Evolutionary conservation across 2,329 filamentous ascomycete genomes (phyloP).

Genomic region (Didymosphaeria variabile): DNA sequence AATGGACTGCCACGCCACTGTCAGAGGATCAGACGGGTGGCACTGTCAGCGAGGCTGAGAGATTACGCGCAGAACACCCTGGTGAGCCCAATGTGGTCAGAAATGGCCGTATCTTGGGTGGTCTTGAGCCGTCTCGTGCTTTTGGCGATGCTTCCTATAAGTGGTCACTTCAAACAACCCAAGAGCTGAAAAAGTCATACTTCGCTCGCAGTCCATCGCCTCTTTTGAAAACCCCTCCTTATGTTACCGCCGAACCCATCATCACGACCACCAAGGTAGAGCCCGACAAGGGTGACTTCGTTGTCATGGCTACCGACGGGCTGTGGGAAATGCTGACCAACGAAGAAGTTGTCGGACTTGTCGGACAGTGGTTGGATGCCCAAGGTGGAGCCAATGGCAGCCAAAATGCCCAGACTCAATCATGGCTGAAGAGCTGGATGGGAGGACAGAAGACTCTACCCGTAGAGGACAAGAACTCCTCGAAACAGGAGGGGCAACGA

Average conservation of each 20-base stretch:
- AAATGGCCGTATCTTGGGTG: slow-evolving; percentile 90
- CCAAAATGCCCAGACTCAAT: slow-evolving; percentile 54
- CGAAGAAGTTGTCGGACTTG: slow-evolving; percentile 94
- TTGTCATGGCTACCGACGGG: slow-evolving; percentile 95
- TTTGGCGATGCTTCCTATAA: slow-evolving; percentile 98
- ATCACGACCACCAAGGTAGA: slow-evolving; percentile 92
- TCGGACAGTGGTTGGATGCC: slow-evolving; percentile 94
- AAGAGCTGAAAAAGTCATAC: slow-evolving; percentile 83
- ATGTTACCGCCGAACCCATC: slow-evolving; percentile 95
- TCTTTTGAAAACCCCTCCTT: slow-evolving; percentile 88
- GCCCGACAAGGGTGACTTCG: slow-evolving; percentile 89
- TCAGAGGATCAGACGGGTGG: slow-evolving; percentile 94
- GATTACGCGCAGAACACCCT: slow-evolving; percentile 86
- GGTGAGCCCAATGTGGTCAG: slow-evolving; percentile 86
- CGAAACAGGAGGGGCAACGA: slow-evolving; percentile 70
- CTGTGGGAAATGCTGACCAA: slow-evolving; percentile 99
- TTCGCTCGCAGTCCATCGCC: slow-evolving; percentile 83
- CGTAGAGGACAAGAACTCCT: slow-evolving; percentile 68
- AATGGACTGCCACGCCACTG: slow-evolving; percentile 90
- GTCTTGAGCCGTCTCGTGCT: slow-evolving; percentile 89
- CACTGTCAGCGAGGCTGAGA: slow-evolving; percentile 83
- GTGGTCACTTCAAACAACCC: slow-evolving; percentile 86
- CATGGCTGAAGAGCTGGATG: slow-evolving; percentile 79
- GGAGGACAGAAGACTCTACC: slow-evolving; percentile 69
- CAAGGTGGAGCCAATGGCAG: slow-evolving; percentile 60